A percentile compares a stretch with the other conserved stretches of the same genome.
Evolutionary conservation across 495 filamentous ascomycete genomes (phyloP).

Genomic region (Hypomontagnella monticulosa): DNA sequence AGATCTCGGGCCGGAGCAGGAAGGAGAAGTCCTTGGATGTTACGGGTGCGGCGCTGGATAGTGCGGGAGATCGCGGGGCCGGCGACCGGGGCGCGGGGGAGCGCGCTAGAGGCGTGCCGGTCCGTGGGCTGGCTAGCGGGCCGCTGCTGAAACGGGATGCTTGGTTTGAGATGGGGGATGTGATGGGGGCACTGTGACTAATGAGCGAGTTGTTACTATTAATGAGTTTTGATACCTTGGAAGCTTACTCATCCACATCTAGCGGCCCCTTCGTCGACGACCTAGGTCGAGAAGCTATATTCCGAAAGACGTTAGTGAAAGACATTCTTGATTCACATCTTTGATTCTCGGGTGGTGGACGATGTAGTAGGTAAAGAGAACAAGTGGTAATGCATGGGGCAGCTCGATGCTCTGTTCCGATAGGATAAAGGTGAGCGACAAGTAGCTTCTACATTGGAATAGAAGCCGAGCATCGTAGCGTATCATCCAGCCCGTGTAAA

Average conservation of each 20-base stretch:
- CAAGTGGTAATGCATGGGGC: slow-evolving; percentile 14
- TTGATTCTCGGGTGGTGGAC: not conserved
- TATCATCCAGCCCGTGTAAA: not conserved
- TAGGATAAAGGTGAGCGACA: slow-evolving; percentile 15
- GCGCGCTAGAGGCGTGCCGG: slow-evolving; percentile 20
- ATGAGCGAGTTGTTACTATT: slow-evolving; percentile 19
- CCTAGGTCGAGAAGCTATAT: slow-evolving; percentile 56
- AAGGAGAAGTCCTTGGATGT: slow-evolving; percentile 77
- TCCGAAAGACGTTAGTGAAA: slow-evolving; percentile 39
- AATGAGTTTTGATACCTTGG: slow-evolving; percentile 13
- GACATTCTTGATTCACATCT: slow-evolving; percentile 25
- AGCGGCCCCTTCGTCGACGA: slow-evolving; percentile 67
- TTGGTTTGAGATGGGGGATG: slow-evolving; percentile 41
- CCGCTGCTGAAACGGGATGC: slow-evolving; percentile 29
- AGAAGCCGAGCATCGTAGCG: not conserved
- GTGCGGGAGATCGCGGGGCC: slow-evolving; percentile 39
- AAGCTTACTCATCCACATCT: slow-evolving; percentile 62
- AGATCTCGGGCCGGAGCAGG: slow-evolving; percentile 80
- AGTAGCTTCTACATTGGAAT: slow-evolving; percentile 8
- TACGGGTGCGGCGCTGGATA: slow-evolving; percentile 33
- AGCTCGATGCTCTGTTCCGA: not conserved
- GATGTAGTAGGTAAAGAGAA: not conserved
- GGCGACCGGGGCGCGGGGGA: slow-evolving; percentile 20
- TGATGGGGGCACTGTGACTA: slow-evolving; percentile 36
- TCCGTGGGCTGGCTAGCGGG: slow-evolving; percentile 37